phyloP scores from a whole-genome alignment of 805 yeast species.

The Yarrowia sp. region DNA sequence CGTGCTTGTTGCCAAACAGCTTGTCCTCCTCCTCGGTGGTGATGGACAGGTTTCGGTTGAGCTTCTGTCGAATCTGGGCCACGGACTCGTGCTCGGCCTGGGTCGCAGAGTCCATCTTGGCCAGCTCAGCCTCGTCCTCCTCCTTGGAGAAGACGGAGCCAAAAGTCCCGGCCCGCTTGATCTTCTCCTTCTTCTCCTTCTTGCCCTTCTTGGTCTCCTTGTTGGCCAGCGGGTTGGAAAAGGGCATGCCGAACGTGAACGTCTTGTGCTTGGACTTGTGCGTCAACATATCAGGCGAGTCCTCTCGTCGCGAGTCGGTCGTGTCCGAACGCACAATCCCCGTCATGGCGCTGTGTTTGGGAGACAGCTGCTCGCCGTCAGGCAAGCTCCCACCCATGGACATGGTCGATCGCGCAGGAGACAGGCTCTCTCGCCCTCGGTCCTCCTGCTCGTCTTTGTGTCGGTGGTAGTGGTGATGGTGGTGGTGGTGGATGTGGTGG shows the following conservation, averaged over 20 bases:
- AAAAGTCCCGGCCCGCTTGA: conserved; percentile 15
- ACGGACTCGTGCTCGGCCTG: conserved; percentile 11
- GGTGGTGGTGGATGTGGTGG: conserved; percentile 20
- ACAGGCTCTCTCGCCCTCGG: background rate
- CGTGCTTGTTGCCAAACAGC: conserved; percentile 59
- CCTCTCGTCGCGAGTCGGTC: conserved; percentile 10
- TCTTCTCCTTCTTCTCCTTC: conserved; percentile 17
- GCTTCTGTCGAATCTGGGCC: conserved; percentile 41
- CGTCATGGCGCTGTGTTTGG: conserved; percentile 1
- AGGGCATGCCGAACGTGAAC: conserved; percentile 61
- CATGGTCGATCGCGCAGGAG: conserved; percentile 1
- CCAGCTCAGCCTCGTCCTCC: conserved; percentile 7
- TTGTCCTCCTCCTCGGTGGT: conserved; percentile 47
- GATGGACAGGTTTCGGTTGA: conserved; percentile 39
- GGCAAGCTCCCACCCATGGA: conserved; percentile 20
- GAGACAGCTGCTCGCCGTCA: conserved; percentile 22
- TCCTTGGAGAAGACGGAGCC: conserved; percentile 16
- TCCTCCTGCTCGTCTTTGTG: background rate
- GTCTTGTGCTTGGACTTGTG: conserved; percentile 41
- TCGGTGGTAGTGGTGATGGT: conserved; percentile 2
- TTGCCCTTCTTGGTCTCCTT: conserved; percentile 40
- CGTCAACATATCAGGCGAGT: conserved; percentile 12
- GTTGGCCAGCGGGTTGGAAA: conserved; percentile 55
- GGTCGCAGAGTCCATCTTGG: conserved; percentile 37
- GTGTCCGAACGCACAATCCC: conserved; percentile 17